These are phyloP conservation scores for Theobroma grandiflorum DNA, from an alignment of 441 rosid species.

Conservation along the genomic window DNA sequence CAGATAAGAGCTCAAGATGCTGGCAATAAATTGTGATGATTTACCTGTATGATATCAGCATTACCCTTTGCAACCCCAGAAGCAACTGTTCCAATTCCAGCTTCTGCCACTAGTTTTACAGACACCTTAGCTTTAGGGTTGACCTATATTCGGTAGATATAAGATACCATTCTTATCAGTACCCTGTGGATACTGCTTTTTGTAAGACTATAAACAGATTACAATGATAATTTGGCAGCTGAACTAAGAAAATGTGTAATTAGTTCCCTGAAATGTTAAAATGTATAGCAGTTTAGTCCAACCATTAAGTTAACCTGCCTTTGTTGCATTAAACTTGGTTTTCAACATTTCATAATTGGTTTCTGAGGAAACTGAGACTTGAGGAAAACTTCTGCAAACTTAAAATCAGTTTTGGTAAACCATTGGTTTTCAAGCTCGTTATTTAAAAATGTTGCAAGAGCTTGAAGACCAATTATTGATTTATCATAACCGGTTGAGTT, in stretches of 20 bases:
- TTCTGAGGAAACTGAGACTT: constrained; percentile 12
- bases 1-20: constrained; percentile 22
- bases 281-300: not conserved
- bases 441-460: no score
- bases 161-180: constrained; percentile 18
- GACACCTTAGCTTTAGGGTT: constrained; percentile 98
- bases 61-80: constrained; percentile 99
- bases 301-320: not conserved
- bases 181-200: constrained; percentile 11
- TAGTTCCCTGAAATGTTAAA: constrained; percentile 3
- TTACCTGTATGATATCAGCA: constrained; percentile 97
- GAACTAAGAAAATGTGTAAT: not conserved
- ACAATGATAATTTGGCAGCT: constrained; percentile 1
- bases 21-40: constrained; percentile 18
- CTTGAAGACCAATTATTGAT: not conserved
- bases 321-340: not conserved
- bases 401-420: constrained; percentile 6
- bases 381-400: not conserved
- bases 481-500: not conserved
- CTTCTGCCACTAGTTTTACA: constrained; percentile 99
- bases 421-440: not conserved
- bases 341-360: not conserved
- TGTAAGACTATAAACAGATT: not conserved
- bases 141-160: constrained; percentile 58
- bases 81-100: constrained; percentile 99